phyloP scores from a whole-genome alignment of 2,329 filamentous ascomycete species.

The Pseudocercospora pini-densiflorae region DNA sequence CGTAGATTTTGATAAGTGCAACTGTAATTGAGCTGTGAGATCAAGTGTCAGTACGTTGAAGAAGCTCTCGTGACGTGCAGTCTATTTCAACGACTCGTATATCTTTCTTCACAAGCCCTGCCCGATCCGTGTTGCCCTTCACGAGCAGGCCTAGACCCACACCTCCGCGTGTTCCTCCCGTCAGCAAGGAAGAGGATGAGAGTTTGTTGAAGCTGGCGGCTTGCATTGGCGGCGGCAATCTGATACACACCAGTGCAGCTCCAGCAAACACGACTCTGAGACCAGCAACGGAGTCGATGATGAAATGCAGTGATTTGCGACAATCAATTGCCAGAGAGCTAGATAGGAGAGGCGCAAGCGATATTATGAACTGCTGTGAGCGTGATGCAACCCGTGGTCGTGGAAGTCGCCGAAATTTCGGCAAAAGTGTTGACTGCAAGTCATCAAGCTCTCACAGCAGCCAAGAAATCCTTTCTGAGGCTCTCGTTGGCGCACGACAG shows the following conservation, averaged over 20 bases:
- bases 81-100: background rate
- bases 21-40: background rate
- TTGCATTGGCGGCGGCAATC: constrained; percentile 5
- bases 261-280: background rate
- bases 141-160: constrained; percentile 10
- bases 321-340: background rate
- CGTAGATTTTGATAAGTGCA: background rate
- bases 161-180: constrained; percentile 7
- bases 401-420: constrained; percentile 21
- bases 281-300: too few relatives aligned
- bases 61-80: background rate
- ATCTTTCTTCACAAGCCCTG: background rate
- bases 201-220: constrained; percentile 4
- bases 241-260: background rate
- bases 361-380: constrained; percentile 2
- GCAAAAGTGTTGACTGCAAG: constrained; percentile 14
- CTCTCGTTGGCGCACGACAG: constrained; percentile 10
- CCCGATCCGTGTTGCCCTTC: background rate
- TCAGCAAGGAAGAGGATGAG: constrained; percentile 3
- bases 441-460: constrained; percentile 22
- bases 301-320: background rate
- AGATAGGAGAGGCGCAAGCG: background rate
- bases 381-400: background rate
- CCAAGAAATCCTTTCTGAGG: constrained; percentile 5
- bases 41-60: background rate